Conservation (phyloP, 306 rosid species). For the Quercus engelmannii region DNA sequence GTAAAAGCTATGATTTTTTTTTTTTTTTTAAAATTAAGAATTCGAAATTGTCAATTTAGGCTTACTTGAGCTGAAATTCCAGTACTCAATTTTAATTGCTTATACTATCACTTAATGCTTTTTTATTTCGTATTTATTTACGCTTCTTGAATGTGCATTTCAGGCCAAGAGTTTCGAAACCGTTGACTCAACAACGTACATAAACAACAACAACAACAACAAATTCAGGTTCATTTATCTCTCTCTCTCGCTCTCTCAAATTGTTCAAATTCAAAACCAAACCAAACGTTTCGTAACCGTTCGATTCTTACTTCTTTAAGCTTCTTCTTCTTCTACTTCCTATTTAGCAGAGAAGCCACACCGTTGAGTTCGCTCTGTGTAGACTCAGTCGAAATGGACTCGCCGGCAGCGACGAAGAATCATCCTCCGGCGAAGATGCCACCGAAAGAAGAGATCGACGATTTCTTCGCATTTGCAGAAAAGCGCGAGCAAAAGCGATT, state of each 20-base stretch:
- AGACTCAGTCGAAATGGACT: constrained; percentile 40
- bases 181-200: constrained; percentile 34
- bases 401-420: constrained; percentile 19
- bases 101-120: neutral
- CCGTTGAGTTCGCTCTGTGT: constrained; percentile 43
- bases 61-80: neutral
- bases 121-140: constrained; percentile 13
- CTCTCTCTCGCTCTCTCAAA: constrained; percentile 3
- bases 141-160: constrained; percentile 24
- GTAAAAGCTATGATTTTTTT: neutral
- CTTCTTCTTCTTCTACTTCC: neutral
- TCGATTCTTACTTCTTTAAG: neutral
- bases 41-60: neutral
- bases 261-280: neutral
- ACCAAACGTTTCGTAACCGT: constrained; percentile 17
- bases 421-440: constrained; percentile 26
- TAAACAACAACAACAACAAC: constrained; percentile 24
- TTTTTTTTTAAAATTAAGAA: neutral
- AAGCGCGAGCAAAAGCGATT: constrained; percentile 69
- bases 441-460: constrained; percentile 68
- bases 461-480: constrained; percentile 74
- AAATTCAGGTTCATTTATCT: constrained; percentile 44
- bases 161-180: constrained; percentile 62
- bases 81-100: neutral
- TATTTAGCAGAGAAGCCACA: constrained; percentile 32